Evolutionary conservation across 1,139 yeast species (phyloP), one percentile per base, ranked within the genome.

Genomic region (Sugiyamaella japonica): DNA sequence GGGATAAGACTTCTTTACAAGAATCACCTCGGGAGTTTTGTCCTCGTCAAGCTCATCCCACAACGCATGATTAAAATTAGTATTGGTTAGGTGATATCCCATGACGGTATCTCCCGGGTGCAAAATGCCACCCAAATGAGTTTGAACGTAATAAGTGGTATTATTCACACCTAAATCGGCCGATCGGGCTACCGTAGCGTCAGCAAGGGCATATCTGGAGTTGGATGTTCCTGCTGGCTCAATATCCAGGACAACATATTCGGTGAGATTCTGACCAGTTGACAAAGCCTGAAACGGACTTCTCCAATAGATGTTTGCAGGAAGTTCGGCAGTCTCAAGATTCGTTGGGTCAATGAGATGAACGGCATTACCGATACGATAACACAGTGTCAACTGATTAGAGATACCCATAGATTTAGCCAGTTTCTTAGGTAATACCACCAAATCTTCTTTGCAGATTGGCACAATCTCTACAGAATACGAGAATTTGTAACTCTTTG

Each of bases 81-180:
- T 79, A 68, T 89, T 90, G 43, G 84, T 77, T 56, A 91, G 76
- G 70, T 81, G 90, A 73, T 91, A 95, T 51, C 99, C 99, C 80
- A 90, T 76, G 43, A 84, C 96, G 13, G 95, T 86, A 71, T 95
- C 99, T 63, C 99, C 99, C 1, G 99, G 96, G 70, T 93, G 98
- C 65, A 95, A 78, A 64, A 95, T 82, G 59, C 86, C 97, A 62
- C 99, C 99, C 55, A 95, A 76, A 70, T 95, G 99, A 0, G 97
- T 83, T 69, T 97, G 82, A 39, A 91, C 85, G 62, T 88, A 88
- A 70, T 80, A 91, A 25, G 87, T 85, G 58, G 81, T 80, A 68
- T 89, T 96, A 66, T 90, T 90, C 43, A 80, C 80, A 41, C 97
- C 97, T 76, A 93, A 71, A 70, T 93, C 98, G 51, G 84, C 74